Evolutionary conservation across 805 yeast genomes (phyloP).

Genomic region (Metschnikowia sp.): DNA sequence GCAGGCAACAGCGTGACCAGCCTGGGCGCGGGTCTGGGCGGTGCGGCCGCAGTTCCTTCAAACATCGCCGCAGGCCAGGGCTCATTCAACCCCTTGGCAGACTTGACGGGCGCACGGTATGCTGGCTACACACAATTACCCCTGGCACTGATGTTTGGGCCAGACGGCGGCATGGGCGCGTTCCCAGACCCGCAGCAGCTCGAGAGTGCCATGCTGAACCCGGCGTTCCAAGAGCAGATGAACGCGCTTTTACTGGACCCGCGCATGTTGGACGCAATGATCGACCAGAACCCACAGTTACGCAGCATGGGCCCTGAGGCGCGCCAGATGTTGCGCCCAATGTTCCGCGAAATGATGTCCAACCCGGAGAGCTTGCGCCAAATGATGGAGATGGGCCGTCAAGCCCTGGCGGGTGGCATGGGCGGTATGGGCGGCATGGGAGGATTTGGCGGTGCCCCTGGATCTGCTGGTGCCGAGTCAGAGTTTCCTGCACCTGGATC

Average conservation of each 20-base stretch:
- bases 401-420: slow-evolving; percentile 34
- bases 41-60: slow-evolving; percentile 51
- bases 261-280: slow-evolving; percentile 78
- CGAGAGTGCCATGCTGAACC: slow-evolving; percentile 72
- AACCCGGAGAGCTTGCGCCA: slow-evolving; percentile 85
- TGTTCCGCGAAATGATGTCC: slow-evolving; percentile 62
- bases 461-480: slow-evolving; percentile 1
- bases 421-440: slow-evolving; percentile 18
- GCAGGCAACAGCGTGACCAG: slow-evolving; percentile 16
- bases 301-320: slow-evolving; percentile 88
- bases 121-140: slow-evolving; percentile 93
- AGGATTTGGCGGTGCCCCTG: slow-evolving; percentile 10
- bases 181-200: slow-evolving; percentile 76
- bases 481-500: slow-evolving; percentile 39
- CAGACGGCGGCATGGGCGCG: slow-evolving; percentile 84
- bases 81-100: slow-evolving; percentile 86
- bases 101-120: slow-evolving; percentile 90
- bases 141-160: slow-evolving; percentile 82
- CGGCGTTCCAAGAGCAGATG: slow-evolving; percentile 78
- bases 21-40: slow-evolving; percentile 12
- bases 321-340: slow-evolving; percentile 80
- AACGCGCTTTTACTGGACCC: slow-evolving; percentile 82
- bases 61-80: slow-evolving; percentile 86
- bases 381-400: slow-evolving; percentile 71
- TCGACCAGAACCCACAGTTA: slow-evolving; percentile 79